These are phyloP conservation scores for Monosporozyma aerobia DNA, from an alignment of 805 yeast species.

Conservation along the genomic window DNA sequence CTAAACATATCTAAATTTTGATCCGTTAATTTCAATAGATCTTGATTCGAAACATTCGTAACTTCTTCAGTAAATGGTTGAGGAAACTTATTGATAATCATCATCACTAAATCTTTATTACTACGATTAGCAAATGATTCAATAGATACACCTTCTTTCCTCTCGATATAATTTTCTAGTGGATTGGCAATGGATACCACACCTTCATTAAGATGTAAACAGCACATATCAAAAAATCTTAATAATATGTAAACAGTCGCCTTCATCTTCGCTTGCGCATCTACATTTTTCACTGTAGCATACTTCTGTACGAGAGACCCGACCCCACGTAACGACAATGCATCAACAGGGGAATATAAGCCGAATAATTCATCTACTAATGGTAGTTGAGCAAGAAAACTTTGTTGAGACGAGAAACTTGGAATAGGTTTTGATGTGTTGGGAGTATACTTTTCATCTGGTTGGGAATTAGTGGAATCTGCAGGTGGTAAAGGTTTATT, in stretches of 20 bases:
- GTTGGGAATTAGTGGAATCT: not conserved
- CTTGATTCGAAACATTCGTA: slow-evolving; percentile 6
- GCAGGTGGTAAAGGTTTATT: not conserved
- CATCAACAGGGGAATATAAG: slow-evolving; percentile 20
- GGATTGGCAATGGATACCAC: slow-evolving; percentile 23
- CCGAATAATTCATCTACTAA: slow-evolving; percentile 25
- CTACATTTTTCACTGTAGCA: not conserved
- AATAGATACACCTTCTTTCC: not conserved
- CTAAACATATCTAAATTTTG: slow-evolving; percentile 18
- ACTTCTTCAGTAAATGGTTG: slow-evolving; percentile 12
- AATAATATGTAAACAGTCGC: slow-evolving; percentile 24
- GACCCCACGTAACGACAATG: slow-evolving; percentile 25
- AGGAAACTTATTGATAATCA: slow-evolving; percentile 12
- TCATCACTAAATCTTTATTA: slow-evolving; percentile 12
- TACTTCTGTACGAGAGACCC: slow-evolving; percentile 16
- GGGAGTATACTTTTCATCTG: not conserved
- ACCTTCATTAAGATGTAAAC: slow-evolving; percentile 17
- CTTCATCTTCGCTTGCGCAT: slow-evolving; percentile 13
- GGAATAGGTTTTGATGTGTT: not conserved
- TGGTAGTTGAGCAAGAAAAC: slow-evolving; percentile 13
- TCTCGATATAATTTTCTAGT: slow-evolving; percentile 15
- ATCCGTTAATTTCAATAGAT: slow-evolving; percentile 7
- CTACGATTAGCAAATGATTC: slow-evolving; percentile 1
- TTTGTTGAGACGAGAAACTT: not conserved
- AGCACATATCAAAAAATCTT: slow-evolving; percentile 22